Conservation (phyloP, 441 rosid species). For the Arabidopsis hybrid region DNA sequence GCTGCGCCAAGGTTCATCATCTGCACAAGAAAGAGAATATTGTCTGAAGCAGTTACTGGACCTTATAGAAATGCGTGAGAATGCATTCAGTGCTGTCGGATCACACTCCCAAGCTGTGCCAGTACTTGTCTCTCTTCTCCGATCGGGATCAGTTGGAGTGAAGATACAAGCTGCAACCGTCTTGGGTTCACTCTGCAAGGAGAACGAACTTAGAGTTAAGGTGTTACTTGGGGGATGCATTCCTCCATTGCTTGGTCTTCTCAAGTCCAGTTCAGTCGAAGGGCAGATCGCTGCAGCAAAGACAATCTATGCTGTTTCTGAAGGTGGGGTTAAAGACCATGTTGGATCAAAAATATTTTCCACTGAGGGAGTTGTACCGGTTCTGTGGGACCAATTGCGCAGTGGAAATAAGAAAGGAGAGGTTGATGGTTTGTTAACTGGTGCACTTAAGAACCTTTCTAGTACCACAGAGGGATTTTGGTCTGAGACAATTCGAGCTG, state of each 20-base stretch:
- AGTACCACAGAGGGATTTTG: slow-evolving; percentile 98
- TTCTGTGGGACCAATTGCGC: slow-evolving; percentile 86
- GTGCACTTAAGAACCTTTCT: slow-evolving; percentile 92
- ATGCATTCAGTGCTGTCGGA: slow-evolving; percentile 99
- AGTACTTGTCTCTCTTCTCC: slow-evolving; percentile 99
- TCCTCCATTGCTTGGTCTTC: slow-evolving; percentile 99
- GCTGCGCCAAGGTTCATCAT: slow-evolving; percentile 87
- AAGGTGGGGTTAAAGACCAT: slow-evolving; percentile 95
- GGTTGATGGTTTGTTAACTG: slow-evolving; percentile 93
- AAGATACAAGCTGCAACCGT: slow-evolving; percentile 99
- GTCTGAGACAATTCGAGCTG: slow-evolving; percentile 89
- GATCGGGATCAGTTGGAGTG: slow-evolving; percentile 95
- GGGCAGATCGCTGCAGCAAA: slow-evolving; percentile 99
- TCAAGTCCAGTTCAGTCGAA: slow-evolving; percentile 94
- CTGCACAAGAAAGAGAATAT: slow-evolving; percentile 94
- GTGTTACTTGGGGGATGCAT: slow-evolving; percentile 99
- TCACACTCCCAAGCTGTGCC: slow-evolving; percentile 99
- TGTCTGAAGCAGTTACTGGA: slow-evolving; percentile 92
- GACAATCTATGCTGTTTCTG: slow-evolving; percentile 96
- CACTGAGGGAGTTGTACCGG: slow-evolving; percentile 99
- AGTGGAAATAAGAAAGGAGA: slow-evolving; percentile 83
- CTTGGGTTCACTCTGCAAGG: slow-evolving; percentile 97
- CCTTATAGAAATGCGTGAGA: slow-evolving; percentile 95
- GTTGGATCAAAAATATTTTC: slow-evolving; percentile 99
- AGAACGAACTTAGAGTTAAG: slow-evolving; percentile 98